Evolutionary conservation across 768 basidiomycete genomes (phyloP), one percentile per base, ranked within the genome.

Genomic region (Sarcodon sp.): DNA sequence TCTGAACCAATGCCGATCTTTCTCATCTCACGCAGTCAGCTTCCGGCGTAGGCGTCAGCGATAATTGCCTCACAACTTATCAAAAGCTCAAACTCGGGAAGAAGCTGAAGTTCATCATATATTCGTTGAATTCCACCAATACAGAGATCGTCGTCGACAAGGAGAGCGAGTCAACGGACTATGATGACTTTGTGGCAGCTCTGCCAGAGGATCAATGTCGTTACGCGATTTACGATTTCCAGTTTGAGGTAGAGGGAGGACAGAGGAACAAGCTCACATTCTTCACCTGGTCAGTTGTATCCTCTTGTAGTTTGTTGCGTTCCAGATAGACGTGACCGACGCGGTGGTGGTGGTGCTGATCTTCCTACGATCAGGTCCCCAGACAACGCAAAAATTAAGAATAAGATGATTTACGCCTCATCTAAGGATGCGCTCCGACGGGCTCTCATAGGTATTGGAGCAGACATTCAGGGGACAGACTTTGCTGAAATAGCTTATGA

Each of bases 151-250:
- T 87, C 54, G 82, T 91, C 39, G 70, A 77, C 49, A 88, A 88
- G 69, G 71, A 66, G 13, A 50, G 58, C 4, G 61, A 61, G 4
- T 12, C 48, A 1, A 35, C 45, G 13, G 60, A 70, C 15, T 97
- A 87, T 65, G 84, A 91, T 0, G 71, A 73, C 0, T 97, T 98
- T 62, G 38, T 89, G 45, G 61, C 35, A 1, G 77, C 82, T 55
- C 71, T 98, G 49, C 91, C 93, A 1, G 76, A 82, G 61, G 57
- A 57, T 31, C 76, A 83, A 51, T 87, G 85, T 59, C 71, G 86
- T 66, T 99, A 80, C 78, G 93, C 85, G n/a, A 75, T 97, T 18
- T 94, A 91, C 58, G 92, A 98, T 64, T 83, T 93, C 53, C 82
- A 87, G 55, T 97, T 73, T 57, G 75, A 83, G 68, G 77, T 73